phyloP scores from a whole-genome alignment of 768 basidiomycete species.

The Lactarius sp. region DNA sequence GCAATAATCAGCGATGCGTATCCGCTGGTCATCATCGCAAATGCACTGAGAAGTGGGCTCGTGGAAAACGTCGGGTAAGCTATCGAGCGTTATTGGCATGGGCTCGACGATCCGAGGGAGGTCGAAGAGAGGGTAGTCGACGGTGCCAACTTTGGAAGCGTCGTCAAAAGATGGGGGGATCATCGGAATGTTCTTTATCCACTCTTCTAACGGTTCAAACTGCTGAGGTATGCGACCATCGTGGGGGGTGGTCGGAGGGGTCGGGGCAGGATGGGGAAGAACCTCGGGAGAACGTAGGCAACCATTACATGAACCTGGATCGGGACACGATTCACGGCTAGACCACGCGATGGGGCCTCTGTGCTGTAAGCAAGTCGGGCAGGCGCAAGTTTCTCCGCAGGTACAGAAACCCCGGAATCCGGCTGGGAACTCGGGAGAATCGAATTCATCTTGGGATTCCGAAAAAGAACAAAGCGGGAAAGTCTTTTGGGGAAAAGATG shows the following conservation, averaged over 20 bases:
- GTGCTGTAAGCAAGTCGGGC: constrained; percentile 23
- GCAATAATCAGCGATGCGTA: constrained; percentile 17
- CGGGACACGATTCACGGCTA: constrained; percentile 18
- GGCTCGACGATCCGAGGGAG: constrained; percentile 22
- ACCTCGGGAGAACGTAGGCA: constrained; percentile 19
- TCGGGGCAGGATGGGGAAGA: constrained; percentile 21
- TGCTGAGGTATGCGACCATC: constrained; percentile 18
- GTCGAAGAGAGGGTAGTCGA: constrained; percentile 2
- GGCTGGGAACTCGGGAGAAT: constrained; percentile 15
- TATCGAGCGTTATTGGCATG: constrained; percentile 17
- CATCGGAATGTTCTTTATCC: constrained; percentile 23
- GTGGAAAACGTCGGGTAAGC: constrained; percentile 30
- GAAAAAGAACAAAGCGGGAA: constrained; percentile 4
- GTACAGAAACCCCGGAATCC: constrained; percentile 21
- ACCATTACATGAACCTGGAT: constrained; percentile 18
- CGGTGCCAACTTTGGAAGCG: not conserved
- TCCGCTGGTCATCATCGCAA: constrained; percentile 4
- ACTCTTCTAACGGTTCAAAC: constrained; percentile 25
- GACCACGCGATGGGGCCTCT: constrained; percentile 22
- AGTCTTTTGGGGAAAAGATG: constrained; percentile 7
- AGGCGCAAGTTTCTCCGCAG: constrained; percentile 24
- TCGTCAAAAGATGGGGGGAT: constrained; percentile 16
- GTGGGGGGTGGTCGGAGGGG: constrained; percentile 26
- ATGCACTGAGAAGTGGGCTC: constrained; percentile 26
- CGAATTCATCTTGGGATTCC: constrained; percentile 17